These are phyloP conservation scores for Capsaspora owczarzaki DNA, from an alignment of 78 protist genomes.

Conservation along the genomic window DNA sequence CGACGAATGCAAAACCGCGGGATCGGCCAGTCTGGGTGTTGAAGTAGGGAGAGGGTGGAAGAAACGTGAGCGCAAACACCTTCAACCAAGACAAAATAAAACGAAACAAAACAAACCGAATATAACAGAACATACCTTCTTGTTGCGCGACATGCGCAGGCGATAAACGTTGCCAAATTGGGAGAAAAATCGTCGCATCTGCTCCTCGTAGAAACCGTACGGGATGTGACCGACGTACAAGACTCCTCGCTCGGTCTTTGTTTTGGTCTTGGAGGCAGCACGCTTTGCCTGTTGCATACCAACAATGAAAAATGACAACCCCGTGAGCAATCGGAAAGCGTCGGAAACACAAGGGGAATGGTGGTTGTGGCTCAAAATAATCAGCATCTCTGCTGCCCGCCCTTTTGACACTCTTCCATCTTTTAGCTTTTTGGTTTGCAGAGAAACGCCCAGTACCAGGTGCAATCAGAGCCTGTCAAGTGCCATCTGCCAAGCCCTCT, in stretches of 20 bases:
- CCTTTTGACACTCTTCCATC: too few species aligned
- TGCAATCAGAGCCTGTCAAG: too few species aligned
- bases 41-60: not conserved
- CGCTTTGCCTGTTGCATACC: too few species aligned
- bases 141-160: constrained; percentile 41
- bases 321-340: too few species aligned
- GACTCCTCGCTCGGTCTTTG: constrained; percentile 28
- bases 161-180: constrained; percentile 74
- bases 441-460: too few species aligned
- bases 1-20: constrained; percentile 59
- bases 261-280: too few species aligned
- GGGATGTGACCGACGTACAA: constrained; percentile 75
- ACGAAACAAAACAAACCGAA: not conserved
- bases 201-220: constrained; percentile 71
- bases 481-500: too few species aligned
- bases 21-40: constrained; percentile 29
- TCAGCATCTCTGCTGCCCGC: too few species aligned
- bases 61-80: not conserved
- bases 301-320: too few species aligned
- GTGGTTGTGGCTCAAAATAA: too few species aligned
- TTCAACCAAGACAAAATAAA: not conserved
- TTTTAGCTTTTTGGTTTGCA: too few species aligned
- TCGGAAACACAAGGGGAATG: too few species aligned
- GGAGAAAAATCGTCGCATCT: constrained; percentile 56
- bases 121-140: constrained; percentile 8